These are phyloP conservation scores for Botrytis cinerea DNA, from an alignment of 2,329 filamentous ascomycete species.

Conservation along the genomic window DNA sequence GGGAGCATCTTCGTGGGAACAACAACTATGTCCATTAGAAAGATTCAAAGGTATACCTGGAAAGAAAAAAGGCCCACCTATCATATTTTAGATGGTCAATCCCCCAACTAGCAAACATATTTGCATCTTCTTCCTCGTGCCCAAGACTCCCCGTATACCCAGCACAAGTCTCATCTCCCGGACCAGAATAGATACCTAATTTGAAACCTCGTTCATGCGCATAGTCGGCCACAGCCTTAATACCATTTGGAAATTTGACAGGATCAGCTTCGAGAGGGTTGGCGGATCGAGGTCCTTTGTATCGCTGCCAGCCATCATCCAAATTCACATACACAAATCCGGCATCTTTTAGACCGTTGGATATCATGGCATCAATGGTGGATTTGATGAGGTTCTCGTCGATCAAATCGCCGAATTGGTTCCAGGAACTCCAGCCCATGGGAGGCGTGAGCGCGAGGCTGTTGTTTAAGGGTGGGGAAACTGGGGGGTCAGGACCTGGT, in stretches of 20 bases:
- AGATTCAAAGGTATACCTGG: too few species aligned
- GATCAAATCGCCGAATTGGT: conserved; percentile 53
- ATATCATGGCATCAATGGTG: background rate
- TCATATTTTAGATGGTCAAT: conserved; percentile 63
- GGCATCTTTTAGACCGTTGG: background rate
- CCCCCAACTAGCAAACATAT: conserved; percentile 58
- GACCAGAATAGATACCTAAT: conserved; percentile 63
- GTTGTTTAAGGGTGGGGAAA: conserved; percentile 37
- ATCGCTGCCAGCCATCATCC: conserved; percentile 11
- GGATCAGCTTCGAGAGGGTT: conserved; percentile 4
- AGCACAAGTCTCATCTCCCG: conserved; percentile 44
- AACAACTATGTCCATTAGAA: background rate
- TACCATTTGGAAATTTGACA: conserved; percentile 8
- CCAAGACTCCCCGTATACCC: conserved; percentile 52
- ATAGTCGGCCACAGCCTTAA: conserved; percentile 13
- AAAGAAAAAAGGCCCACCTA: conserved; percentile 48
- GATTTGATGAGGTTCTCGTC: conserved; percentile 36
- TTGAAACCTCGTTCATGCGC: conserved; percentile 46
- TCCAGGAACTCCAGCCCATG: conserved; percentile 57
- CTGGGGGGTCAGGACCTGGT: background rate
- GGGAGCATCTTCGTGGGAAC: conserved; percentile 7
- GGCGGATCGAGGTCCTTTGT: background rate
- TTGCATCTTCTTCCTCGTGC: conserved; percentile 58
- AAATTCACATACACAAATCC: conserved; percentile 5
- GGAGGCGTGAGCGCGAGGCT: conserved; percentile 45